phyloP scores from a whole-genome alignment of 495 filamentous ascomycete genomes.

The Halenospora varia region DNA sequence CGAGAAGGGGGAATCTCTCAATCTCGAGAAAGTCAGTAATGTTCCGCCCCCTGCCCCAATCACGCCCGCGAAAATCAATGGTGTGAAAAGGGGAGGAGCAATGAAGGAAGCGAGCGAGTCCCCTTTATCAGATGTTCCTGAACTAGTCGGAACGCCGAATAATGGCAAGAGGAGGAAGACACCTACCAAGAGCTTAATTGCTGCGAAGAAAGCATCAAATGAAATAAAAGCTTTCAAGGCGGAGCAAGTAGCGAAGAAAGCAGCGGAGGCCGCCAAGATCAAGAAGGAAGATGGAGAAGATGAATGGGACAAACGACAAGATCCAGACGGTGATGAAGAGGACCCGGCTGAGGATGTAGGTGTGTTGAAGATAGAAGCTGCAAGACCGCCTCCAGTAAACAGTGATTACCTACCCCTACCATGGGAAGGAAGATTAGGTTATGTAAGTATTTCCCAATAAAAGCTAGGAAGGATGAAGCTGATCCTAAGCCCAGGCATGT shows the following conservation, averaged over 20 bases:
- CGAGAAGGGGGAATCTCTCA: conserved; percentile 29
- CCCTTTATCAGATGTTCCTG: conserved; percentile 13
- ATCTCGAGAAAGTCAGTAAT: conserved; percentile 24
- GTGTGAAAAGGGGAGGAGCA: not conserved
- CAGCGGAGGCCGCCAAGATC: conserved; percentile 10
- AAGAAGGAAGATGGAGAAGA: conserved; percentile 20
- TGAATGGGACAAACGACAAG: conserved; percentile 15
- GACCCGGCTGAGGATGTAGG: conserved; percentile 31
- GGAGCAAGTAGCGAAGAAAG: conserved; percentile 27
- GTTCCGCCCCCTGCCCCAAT: not conserved
- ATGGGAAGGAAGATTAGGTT: conserved; percentile 90
- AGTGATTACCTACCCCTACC: conserved; percentile 83
- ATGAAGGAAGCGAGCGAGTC: conserved; percentile 12
- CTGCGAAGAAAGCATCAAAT: conserved; percentile 30
- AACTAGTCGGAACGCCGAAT: not conserved
- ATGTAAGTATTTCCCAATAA: conserved; percentile 53
- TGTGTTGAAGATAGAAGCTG: conserved; percentile 19
- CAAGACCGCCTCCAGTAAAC: conserved; percentile 65
- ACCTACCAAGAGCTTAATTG: conserved; percentile 41
- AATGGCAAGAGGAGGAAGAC: conserved; percentile 21
- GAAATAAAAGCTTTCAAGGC: conserved; percentile 31
- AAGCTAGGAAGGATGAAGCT: conserved; percentile 2
- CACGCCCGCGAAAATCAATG: conserved; percentile 5
- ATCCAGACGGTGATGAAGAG: conserved; percentile 38
- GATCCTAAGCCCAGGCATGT: conserved; percentile 61